These are phyloP conservation scores for Ceratobasidium sp. DNA, from an alignment of 1,284 basidiomycete genomes.

Conservation along the genomic window DNA sequence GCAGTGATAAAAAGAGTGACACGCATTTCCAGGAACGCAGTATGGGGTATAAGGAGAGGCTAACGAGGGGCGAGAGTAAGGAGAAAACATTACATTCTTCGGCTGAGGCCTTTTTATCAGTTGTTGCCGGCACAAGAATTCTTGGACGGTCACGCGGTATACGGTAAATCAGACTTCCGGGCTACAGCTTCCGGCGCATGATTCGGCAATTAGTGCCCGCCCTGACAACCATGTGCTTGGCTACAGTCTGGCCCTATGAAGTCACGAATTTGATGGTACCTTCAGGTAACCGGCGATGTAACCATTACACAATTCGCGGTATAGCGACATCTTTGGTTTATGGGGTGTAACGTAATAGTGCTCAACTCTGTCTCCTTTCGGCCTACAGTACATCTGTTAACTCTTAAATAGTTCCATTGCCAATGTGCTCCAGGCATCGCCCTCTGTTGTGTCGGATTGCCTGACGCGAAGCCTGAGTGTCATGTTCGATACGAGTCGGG, in stretches of 20 bases:
- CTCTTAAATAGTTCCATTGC: slow-evolving; percentile 19
- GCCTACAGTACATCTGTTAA: too few species aligned
- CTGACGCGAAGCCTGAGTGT: slow-evolving; percentile 56
- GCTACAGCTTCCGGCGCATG: neutral
- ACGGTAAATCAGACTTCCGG: slow-evolving; percentile 16
- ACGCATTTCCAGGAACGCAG: slow-evolving; percentile 16
- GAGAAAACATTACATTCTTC: neutral
- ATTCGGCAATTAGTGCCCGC: neutral
- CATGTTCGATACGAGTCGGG: slow-evolving; percentile 73
- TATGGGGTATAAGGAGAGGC: slow-evolving; percentile 35
- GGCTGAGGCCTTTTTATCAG: neutral
- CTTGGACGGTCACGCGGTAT: slow-evolving; percentile 1
- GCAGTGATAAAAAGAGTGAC: slow-evolving; percentile 18
- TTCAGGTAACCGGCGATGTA: neutral
- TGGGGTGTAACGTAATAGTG: neutral
- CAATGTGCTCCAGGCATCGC: slow-evolving; percentile 55
- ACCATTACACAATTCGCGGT: too few species aligned
- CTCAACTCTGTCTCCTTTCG: neutral
- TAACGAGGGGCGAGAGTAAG: neutral
- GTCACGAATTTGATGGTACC: slow-evolving; percentile 7
- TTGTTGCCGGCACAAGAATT: slow-evolving; percentile 12
- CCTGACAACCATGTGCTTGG: neutral
- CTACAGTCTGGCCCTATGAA: neutral
- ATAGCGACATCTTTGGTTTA: neutral
- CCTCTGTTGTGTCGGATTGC: slow-evolving; percentile 63